These are phyloP conservation scores for Eucalyptus pauciflora DNA, from an alignment of 345 rosid species.

Conservation along the genomic window DNA sequence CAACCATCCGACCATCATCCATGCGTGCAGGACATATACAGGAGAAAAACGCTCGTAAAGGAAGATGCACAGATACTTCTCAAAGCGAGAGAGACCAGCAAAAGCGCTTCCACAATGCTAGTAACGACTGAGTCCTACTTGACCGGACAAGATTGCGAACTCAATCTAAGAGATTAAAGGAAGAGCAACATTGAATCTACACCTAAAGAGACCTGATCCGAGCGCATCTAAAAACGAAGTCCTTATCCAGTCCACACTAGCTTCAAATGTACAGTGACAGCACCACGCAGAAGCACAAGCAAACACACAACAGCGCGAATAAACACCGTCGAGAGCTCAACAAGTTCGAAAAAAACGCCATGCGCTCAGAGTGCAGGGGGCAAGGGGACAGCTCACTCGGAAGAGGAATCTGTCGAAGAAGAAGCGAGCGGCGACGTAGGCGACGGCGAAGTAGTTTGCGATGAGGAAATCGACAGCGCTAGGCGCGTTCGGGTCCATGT, in stretches of 20 bases:
- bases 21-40: not conserved
- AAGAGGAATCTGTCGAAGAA: constrained; percentile 69
- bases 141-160: not conserved
- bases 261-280: not conserved
- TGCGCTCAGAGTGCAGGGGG: not conserved
- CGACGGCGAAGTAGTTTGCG: constrained; percentile 53
- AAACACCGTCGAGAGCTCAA: not conserved
- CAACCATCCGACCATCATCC: not conserved
- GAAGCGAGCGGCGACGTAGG: constrained; percentile 49
- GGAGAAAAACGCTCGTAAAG: not conserved
- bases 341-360: not conserved
- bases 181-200: not conserved
- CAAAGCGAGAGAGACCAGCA: not conserved
- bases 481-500: constrained; percentile 47
- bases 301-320: not conserved
- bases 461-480: constrained; percentile 34
- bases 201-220: not conserved
- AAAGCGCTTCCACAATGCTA: not conserved
- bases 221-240: not conserved
- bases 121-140: not conserved
- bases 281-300: not conserved
- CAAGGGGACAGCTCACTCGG: constrained; percentile 38
- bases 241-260: not conserved
- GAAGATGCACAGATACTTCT: not conserved
- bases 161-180: not conserved